A percentile compares a stretch with the other conserved stretches of the same genome.
phyloP scores from a whole-genome alignment of 768 basidiomycete genomes.

The Serendipita sp. region DNA sequence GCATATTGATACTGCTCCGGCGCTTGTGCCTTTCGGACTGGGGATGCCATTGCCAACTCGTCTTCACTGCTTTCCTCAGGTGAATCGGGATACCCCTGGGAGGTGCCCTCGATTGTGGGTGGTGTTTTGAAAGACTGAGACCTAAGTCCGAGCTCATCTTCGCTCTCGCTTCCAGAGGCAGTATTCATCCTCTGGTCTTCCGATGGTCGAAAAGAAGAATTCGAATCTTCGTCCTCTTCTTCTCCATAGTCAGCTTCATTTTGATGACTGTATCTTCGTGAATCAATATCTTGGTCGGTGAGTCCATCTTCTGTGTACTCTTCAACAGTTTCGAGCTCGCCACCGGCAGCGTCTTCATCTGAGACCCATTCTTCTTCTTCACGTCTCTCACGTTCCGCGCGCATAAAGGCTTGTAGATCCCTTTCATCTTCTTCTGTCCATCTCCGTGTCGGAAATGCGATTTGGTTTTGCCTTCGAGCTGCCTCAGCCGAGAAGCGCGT shows the following conservation, averaged over 20 bases:
- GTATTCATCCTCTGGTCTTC: not conserved
- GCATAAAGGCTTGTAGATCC: not conserved
- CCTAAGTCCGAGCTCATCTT: not conserved
- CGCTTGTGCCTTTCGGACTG: not conserved
- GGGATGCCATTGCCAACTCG: not conserved
- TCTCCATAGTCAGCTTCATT: not conserved
- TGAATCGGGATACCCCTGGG: not conserved
- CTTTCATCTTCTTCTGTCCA: slow-evolving; percentile 1
- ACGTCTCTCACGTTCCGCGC: not conserved
- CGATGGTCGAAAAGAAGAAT: not conserved
- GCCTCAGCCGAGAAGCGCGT: not conserved
- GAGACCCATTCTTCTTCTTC: not conserved
- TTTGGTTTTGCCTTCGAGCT: not conserved
- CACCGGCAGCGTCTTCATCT: not conserved
- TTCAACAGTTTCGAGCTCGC: not conserved
- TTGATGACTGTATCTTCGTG: not conserved
- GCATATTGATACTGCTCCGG: not conserved
- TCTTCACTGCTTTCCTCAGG: not conserved
- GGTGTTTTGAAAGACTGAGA: not conserved
- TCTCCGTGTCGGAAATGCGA: not conserved
- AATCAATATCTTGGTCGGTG: not conserved
- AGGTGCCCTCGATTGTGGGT: not conserved
- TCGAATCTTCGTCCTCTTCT: not conserved
- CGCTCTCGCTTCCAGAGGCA: not conserved
- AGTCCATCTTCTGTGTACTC: not conserved